Base-by-base conservation (phyloP, 2,329 filamentous ascomycete genomes). In the Arthroderma sp. region DNA sequence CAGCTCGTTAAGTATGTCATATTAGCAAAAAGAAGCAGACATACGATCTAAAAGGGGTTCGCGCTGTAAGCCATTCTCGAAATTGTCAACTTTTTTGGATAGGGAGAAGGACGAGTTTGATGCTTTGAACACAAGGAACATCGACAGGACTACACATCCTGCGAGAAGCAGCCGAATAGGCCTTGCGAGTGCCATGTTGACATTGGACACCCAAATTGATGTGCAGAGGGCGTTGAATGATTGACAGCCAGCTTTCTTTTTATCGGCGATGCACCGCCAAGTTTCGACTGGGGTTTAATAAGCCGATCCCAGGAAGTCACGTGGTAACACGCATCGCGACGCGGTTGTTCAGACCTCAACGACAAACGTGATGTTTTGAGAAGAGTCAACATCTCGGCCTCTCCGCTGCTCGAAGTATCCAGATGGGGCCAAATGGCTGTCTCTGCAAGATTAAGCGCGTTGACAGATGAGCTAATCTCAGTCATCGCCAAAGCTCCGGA, bases 11-110 rank as follows among this genome's bases (percentile, higher is more conserved):
- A 37, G 15, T 28, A 11, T 27, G 29, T 33, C 30, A 51, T 42
- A 52, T 47, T 39, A 30, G 22, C 29, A 29, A 40, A 11, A 38
- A 11, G 36, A 42, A 46, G 42, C 29, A 40, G 48, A 66, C 83
- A 62, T 71, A 94, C 88, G 79, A 65, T 95, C 87, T 58, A 88
- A 63, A 58, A 89, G 86, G 45, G 89, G 89, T 66, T 96, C 89
- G 48, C 78, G 75, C 54, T 82, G 77, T 66, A 82, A 78, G 58
- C 81, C 75, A 53, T 72, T 68, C 53, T 71, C 58, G 41, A 58
- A 66, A 62, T 68, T 66, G 51, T 67, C 64, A 52, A 66, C 63
- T 42, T 57, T 54, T 44, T 52, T 53, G 41, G 52, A 49, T 47
- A 52, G 40, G 36, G 54, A 49, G 40, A 50, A 47, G 47, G 55